phyloP scores from a whole-genome alignment of 2,329 filamentous ascomycete genomes.

The Xylaria sp. region DNA sequence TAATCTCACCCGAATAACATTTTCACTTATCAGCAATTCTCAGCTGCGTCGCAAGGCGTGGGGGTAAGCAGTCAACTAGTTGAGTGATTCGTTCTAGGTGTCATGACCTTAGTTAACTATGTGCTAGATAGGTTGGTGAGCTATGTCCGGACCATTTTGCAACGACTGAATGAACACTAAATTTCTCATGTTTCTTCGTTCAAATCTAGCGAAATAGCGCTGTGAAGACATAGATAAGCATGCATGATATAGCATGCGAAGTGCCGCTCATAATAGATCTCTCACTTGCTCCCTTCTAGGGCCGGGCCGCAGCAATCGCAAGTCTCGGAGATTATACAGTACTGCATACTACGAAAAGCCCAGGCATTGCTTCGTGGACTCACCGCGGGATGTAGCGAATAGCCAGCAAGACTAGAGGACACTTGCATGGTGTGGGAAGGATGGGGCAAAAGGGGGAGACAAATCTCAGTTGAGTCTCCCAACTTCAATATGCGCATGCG shows the following conservation, averaged over 20 bases:
- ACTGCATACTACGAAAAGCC: constrained; percentile 3
- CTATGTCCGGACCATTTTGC: neutral
- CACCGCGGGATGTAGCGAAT: constrained; percentile 5
- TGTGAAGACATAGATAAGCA: neutral
- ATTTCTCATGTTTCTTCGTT: neutral
- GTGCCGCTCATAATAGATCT: neutral
- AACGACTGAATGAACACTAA: no score
- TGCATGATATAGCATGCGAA: neutral
- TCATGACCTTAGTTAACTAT: neutral
- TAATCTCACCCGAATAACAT: neutral
- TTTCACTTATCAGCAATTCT: neutral
- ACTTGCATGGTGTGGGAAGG: neutral
- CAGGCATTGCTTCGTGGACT: neutral
- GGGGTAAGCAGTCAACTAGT: neutral
- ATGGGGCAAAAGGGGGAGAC: no score
- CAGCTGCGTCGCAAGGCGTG: neutral
- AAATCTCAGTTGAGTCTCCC: neutral
- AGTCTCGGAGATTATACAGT: constrained; percentile 19
- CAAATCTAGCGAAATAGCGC: no score
- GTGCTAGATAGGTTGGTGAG: neutral
- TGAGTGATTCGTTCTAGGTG: neutral
- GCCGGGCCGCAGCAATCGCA: constrained; percentile 14
- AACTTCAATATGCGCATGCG: neutral
- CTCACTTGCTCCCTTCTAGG: neutral
- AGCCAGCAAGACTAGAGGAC: neutral